These are phyloP conservation scores for Stemphylium beticola DNA, from an alignment of 2,329 filamentous ascomycete genomes.

Conservation along the genomic window DNA sequence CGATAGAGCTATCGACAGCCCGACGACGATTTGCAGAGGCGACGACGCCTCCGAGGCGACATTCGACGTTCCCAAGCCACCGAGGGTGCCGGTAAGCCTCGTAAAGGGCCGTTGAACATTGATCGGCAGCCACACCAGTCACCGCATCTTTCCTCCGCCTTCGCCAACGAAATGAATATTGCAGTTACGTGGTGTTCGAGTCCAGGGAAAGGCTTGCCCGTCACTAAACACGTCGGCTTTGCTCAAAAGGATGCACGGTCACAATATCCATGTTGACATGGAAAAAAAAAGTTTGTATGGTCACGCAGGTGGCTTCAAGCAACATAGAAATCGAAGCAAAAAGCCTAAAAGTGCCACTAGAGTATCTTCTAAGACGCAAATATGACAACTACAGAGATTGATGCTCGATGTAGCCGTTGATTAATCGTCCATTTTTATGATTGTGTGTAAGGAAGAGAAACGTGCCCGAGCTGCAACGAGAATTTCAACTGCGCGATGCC, in stretches of 20 bases:
- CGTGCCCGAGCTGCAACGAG: constrained; percentile 14
- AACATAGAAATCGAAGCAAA: constrained; percentile 38
- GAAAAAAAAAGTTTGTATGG: constrained; percentile 35
- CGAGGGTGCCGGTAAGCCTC: background rate
- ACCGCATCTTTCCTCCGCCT: background rate
- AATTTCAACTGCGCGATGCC: constrained; percentile 28
- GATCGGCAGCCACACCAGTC: background rate
- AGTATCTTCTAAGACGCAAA: constrained; percentile 51
- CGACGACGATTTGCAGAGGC: background rate
- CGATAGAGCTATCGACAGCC: constrained; percentile 1
- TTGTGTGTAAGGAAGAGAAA: constrained; percentile 47
- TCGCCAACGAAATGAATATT: too few relatives aligned
- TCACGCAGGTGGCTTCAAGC: constrained; percentile 50
- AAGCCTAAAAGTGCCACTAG: constrained; percentile 46
- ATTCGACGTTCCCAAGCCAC: background rate
- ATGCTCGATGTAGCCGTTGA: constrained; percentile 50
- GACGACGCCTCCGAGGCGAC: background rate
- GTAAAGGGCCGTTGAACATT: background rate
- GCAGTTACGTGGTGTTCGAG: too few relatives aligned
- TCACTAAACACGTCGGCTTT: background rate
- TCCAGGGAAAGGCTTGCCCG: too few relatives aligned
- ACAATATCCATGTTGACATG: background rate
- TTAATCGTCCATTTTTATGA: constrained; percentile 53
- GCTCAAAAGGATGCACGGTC: background rate
- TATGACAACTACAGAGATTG: constrained; percentile 53